These are phyloP conservation scores for Marchantia paleacea DNA, from an alignment of 225 moss, liverwort and hornwort genomes.

Conservation along the genomic window DNA sequence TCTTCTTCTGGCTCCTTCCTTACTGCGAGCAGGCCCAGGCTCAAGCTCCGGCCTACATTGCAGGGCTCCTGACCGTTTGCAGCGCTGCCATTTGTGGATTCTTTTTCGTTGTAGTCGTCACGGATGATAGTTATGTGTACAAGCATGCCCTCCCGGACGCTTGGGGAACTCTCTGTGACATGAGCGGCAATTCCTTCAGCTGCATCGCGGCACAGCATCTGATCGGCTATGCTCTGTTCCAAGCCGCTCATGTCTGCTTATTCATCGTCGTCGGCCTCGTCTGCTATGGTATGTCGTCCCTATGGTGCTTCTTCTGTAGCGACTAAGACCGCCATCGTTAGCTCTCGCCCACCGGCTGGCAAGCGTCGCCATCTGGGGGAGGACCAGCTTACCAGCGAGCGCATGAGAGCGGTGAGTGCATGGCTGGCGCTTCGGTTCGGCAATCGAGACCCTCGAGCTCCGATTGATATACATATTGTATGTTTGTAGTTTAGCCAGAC, in stretches of 20 bases:
- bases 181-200: constrained; percentile 12
- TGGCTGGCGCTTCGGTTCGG: neutral
- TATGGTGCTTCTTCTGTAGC: constrained; percentile 10
- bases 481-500: constrained; percentile 11
- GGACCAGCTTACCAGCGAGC: neutral
- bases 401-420: neutral
- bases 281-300: constrained; percentile 7
- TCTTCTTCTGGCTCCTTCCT: constrained; percentile 19
- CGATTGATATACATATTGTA: constrained; percentile 1
- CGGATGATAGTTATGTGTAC: constrained; percentile 4
- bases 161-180: constrained; percentile 12
- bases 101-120: neutral
- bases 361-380: neutral
- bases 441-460: neutral
- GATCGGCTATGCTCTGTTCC: constrained; percentile 15
- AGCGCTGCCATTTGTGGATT: constrained; percentile 20
- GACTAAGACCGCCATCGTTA: neutral
- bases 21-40: constrained; percentile 14
- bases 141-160: neutral
- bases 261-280: constrained; percentile 12
- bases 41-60: constrained; percentile 14
- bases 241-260: constrained; percentile 12
- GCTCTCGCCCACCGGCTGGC: neutral
- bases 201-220: constrained; percentile 16
- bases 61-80: constrained; percentile 17